Base-by-base conservation (phyloP, 2,329 filamentous ascomycete species). In the Cercospora berteroae region DNA sequence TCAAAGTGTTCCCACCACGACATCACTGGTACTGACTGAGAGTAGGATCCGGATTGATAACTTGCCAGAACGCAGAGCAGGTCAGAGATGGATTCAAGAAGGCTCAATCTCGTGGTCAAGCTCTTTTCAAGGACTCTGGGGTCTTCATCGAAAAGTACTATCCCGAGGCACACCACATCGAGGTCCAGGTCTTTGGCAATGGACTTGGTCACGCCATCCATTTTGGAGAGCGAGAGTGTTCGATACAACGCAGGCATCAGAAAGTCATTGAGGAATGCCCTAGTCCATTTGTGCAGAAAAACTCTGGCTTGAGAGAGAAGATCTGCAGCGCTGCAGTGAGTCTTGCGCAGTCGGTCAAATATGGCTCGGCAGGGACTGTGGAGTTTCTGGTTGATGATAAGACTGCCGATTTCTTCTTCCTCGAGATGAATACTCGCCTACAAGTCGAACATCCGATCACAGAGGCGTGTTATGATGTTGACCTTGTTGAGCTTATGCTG, bases 251-350 rank as follows among this genome's bases (percentile, higher is more conserved):
- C 70, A 83, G 93, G 48, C 93, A 97, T 76, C 93, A 97, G 77
- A 97, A 97, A 81, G 91, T 96, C 50, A 85, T 97, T 23, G 93
- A 97, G 77, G 93, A 97, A 79, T 93, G 90, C 3, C 93, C 93
- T 0, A 92, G 91, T 13, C 92, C 93, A 0, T 89, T 89, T 67
- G 80, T 87, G 0, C 78, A 80, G 59, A 80, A 74, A 50, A 79
- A 83, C 63, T 77, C 78, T 0, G 77, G 78, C 85, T 88, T 87
- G 83, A 89, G 74, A 78, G 87, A 81, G 85, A 88, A 77, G 85
- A 87, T 87, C 12, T 79, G 81, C 1, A 88, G 89, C 3, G 85
- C 90, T 12, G 92, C 93, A 3, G 90, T 96, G 4, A 87, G 88
- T n/a, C 80, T 88, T 18, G 84, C 85, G 0, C 81, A 83, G 70